These are phyloP conservation scores for Cladophialophora bantiana DNA, from an alignment of 2,329 filamentous ascomycete species.

Conservation along the genomic window DNA sequence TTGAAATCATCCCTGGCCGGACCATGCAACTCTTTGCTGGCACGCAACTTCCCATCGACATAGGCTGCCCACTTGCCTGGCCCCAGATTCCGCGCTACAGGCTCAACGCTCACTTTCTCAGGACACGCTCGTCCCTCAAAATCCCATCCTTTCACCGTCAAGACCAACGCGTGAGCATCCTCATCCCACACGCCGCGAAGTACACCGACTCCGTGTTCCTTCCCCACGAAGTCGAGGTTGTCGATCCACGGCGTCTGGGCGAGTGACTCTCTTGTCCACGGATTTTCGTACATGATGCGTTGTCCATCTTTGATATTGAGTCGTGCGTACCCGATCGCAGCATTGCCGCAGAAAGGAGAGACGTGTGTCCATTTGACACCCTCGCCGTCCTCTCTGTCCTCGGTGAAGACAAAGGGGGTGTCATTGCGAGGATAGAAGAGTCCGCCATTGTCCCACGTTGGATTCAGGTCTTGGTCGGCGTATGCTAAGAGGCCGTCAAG, in stretches of 20 bases:
- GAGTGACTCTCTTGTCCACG: slow-evolving; percentile 27
- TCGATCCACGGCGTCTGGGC: slow-evolving; percentile 29
- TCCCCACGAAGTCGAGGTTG: slow-evolving; percentile 19
- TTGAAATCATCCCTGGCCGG: slow-evolving; percentile 4
- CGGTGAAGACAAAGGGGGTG: slow-evolving; percentile 33
- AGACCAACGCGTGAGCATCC: slow-evolving; percentile 19
- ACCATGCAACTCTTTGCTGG: slow-evolving; percentile 8
- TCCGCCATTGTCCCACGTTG: slow-evolving; percentile 33
- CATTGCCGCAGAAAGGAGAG: slow-evolving; percentile 31
- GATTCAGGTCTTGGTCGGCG: slow-evolving; percentile 28
- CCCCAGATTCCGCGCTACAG: slow-evolving; percentile 12
- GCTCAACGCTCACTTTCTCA: slow-evolving; percentile 17
- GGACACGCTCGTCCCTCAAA: slow-evolving; percentile 16
- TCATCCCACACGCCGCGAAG: slow-evolving; percentile 31
- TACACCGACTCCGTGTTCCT: slow-evolving; percentile 27
- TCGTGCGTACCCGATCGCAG: slow-evolving; percentile 31
- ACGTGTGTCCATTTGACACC: slow-evolving; percentile 27
- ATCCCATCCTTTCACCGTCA: slow-evolving; percentile 32
- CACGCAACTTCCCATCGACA: slow-evolving; percentile 19
- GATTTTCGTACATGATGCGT: slow-evolving; percentile 32
- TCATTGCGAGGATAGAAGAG: slow-evolving; percentile 35
- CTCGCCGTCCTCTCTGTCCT: slow-evolving; percentile 19
- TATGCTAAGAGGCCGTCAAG: slow-evolving; percentile 29
- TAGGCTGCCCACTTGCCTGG: slow-evolving; percentile 27
- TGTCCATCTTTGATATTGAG: slow-evolving; percentile 35